Percentiles rank a stretch among this genome's conserved stretches.
Conservation (phyloP, 352 stramenopile species). For the Pythium rhizo-oryzae region DNA sequence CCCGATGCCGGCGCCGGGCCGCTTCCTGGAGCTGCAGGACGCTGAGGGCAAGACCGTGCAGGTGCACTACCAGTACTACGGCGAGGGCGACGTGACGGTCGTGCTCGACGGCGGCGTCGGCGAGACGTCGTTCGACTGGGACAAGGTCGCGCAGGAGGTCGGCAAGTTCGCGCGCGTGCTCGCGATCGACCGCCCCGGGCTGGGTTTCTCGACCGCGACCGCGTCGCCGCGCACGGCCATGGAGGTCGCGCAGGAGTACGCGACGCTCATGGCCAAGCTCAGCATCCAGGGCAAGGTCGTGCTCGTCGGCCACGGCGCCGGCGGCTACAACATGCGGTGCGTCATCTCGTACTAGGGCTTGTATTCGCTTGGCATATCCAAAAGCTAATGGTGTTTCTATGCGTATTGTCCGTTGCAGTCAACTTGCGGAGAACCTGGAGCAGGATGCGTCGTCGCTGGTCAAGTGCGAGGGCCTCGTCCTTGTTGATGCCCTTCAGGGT, state of each 20-base stretch:
- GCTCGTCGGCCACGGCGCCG: slow-evolving; percentile 71
- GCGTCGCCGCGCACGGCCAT: too few species aligned
- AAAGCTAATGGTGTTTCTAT: too few species aligned
- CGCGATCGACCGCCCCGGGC: slow-evolving; percentile 68
- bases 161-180: slow-evolving; percentile 59
- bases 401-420: too few species aligned
- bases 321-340: slow-evolving; percentile 82
- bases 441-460: slow-evolving; percentile 21
- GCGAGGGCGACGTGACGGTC: slow-evolving; percentile 56
- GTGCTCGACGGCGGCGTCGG: slow-evolving; percentile 75
- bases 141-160: slow-evolving; percentile 64
- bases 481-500: slow-evolving; percentile 74
- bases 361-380: too few species aligned
- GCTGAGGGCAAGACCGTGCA: slow-evolving; percentile 40
- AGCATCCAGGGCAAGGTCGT: slow-evolving; percentile 61
- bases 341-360: too few species aligned
- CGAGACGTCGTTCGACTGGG: slow-evolving; percentile 87
- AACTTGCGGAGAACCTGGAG: slow-evolving; percentile 51
- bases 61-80: slow-evolving; percentile 57
- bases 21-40: slow-evolving; percentile 48
- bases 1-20: slow-evolving; percentile 48
- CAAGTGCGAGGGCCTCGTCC: slow-evolving; percentile 64
- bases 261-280: slow-evolving; percentile 55
- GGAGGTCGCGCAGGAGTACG: slow-evolving; percentile 70
- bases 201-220: slow-evolving; percentile 68